phyloP scores from a whole-genome alignment of 2,329 filamentous ascomycete genomes.

The Capronia americana region DNA sequence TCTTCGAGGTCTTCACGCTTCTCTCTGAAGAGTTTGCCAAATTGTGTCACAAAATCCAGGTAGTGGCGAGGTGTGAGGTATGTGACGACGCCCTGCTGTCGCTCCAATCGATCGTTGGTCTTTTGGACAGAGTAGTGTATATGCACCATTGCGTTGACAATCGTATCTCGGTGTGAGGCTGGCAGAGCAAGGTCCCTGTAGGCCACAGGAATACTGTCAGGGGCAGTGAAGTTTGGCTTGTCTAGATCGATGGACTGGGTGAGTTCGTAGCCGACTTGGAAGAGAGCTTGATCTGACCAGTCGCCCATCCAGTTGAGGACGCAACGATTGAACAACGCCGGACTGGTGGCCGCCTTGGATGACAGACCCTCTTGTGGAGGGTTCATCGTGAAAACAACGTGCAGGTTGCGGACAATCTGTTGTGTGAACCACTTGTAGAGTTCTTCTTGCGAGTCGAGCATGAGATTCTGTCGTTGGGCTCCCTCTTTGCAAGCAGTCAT shows the following conservation, averaged over 20 bases:
- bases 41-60: constrained; percentile 96
- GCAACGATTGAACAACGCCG: constrained; percentile 98
- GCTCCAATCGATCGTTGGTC: constrained; percentile 86
- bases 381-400: constrained; percentile 99
- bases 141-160: constrained; percentile 98
- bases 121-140: constrained; percentile 93
- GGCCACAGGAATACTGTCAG: constrained; percentile 89
- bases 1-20: constrained; percentile 98
- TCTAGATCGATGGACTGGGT: constrained; percentile 97
- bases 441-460: constrained; percentile 97
- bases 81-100: constrained; percentile 90
- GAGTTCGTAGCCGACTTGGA: constrained; percentile 94
- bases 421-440: constrained; percentile 99
- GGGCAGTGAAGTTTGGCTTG: constrained; percentile 80
- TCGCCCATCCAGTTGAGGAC: constrained; percentile 99
- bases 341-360: constrained; percentile 96
- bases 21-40: constrained; percentile 95
- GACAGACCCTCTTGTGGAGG: constrained; percentile 93
- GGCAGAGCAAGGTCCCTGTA: constrained; percentile 85
- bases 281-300: constrained; percentile 98
- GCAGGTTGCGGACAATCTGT: constrained; percentile 97
- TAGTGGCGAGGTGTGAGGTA: constrained; percentile 97
- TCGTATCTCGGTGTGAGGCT: constrained; percentile 85
- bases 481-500: constrained; percentile 99
- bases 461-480: constrained; percentile 90